Evolutionary conservation across 352 stramenopile species (phyloP).

Genomic region (Phytophthora melonis): DNA sequence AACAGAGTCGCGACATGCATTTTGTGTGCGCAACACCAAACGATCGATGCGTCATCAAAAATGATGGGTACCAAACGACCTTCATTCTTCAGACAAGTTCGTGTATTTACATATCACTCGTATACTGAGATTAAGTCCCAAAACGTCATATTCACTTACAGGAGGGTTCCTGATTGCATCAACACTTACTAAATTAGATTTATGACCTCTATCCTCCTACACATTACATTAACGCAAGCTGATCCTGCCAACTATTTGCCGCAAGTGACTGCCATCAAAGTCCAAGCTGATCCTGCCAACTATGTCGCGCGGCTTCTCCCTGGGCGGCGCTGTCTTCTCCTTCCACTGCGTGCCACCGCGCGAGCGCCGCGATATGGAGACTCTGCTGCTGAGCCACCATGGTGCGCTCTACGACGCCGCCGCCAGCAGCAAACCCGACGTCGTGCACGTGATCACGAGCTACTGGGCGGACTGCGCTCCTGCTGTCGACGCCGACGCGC

Average conservation of each 20-base stretch:
- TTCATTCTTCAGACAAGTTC: not conserved
- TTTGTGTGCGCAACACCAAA: too few species aligned
- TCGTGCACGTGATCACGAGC: conserved; percentile 58
- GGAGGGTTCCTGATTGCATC: too few species aligned
- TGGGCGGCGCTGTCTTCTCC: conserved; percentile 38
- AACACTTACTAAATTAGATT: too few species aligned
- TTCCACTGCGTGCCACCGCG: conserved; percentile 41
- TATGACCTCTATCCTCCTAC: too few species aligned
- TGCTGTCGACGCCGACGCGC: not conserved
- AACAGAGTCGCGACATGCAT: too few species aligned
- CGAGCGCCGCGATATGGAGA: conserved; percentile 24
- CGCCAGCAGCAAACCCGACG: not conserved
- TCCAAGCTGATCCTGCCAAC: not conserved
- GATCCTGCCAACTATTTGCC: conserved; percentile 5
- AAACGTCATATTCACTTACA: too few species aligned
- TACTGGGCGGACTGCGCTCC: conserved; percentile 55
- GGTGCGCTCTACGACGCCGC: conserved; percentile 23
- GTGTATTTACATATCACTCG: too few species aligned
- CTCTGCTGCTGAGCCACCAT: conserved; percentile 19
- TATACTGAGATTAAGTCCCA: too few species aligned
- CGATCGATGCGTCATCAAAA: conserved; percentile 24
- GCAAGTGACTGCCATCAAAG: not conserved
- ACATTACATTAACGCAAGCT: not conserved
- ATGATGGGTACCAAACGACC: conserved; percentile 1
- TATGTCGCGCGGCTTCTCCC: conserved; percentile 36